Evolutionary conservation across 1,284 basidiomycete species (phyloP), one percentile per base, ranked within the genome.

Genomic region (Schizophyllum amplum): DNA sequence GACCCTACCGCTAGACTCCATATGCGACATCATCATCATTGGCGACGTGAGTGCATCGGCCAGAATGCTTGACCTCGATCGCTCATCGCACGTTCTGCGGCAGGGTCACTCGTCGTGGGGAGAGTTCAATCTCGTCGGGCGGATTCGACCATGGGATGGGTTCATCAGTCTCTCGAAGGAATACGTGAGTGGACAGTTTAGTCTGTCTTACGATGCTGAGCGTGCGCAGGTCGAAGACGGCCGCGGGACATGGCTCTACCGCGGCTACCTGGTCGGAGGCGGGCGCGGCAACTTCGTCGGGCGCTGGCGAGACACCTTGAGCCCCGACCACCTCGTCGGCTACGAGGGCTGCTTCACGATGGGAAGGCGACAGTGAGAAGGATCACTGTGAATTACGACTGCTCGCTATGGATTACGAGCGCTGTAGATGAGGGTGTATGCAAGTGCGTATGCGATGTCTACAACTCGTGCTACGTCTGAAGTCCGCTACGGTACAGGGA

Each of bases 61-160:
- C 55, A 23, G 24, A 4, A 23, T 26, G 47, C 49, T 53, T 47
- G 53, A n/a, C 4, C 6, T 3, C 42, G 50, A 24, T 4, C 5
- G 13, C 57, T 59, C 2, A 57, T 58, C 51, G 42, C 55, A 59
- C n/a, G 65, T 47, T 24, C 5, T 17, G 48, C n/a, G 52, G 5
- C 60, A 89, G 84, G 88, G 87, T 9, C 88, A 90, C 67, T 90
- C 88, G 3, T 81, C 86, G 24, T 90, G 87, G 88, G 87, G 87
- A 21, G 7, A 13, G 50, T 55, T 52, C 23, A 17, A 1, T 2
- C 46, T 47, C 24, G n/a, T 24, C 6, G 20, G 24, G 24, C 47
- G 86, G 13, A 75, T 90, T 26, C 74, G 88, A 55, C 80, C 84
- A 23, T 78, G 76, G 60, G 87, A 90, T 65, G 87, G 88, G 1